Evolutionary conservation across 352 stramenopile species (phyloP).

Genomic region (Phytophthora pseudosyringae): DNA sequence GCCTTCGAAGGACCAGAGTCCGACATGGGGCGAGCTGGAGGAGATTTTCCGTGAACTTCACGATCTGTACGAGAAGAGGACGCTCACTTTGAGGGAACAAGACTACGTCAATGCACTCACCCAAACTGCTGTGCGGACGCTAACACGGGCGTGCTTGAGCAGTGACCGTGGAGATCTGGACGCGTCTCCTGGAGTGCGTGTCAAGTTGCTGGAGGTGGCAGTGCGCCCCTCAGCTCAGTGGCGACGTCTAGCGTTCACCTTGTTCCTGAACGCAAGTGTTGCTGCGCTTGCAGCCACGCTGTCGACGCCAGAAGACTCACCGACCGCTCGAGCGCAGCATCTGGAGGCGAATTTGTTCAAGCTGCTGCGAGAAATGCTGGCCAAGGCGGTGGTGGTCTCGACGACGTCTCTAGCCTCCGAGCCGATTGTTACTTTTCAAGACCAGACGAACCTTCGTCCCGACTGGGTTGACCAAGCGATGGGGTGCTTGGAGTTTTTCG

Average conservation of each 20-base stretch:
- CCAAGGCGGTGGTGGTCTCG: conserved; percentile 48
- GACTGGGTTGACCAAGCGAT: conserved; percentile 42
- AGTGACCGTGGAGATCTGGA: conserved; percentile 24
- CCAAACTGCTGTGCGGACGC: conserved; percentile 25
- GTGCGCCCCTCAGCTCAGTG: conserved; percentile 43
- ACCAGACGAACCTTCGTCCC: not conserved
- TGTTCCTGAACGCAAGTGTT: conserved; percentile 43
- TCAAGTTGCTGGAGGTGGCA: conserved; percentile 52
- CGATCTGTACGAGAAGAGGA: conserved; percentile 28
- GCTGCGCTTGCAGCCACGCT: conserved; percentile 26
- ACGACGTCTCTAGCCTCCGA: conserved; percentile 19
- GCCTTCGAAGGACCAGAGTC: conserved; percentile 11
- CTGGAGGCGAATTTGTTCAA: conserved; percentile 45
- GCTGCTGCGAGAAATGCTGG: conserved; percentile 55
- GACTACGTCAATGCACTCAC: conserved; percentile 33
- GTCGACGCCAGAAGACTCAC: conserved; percentile 10
- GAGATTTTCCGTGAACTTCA: conserved; percentile 44
- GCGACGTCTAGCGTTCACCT: conserved; percentile 47
- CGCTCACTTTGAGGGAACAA: conserved; percentile 31
- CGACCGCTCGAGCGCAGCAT: conserved; percentile 8
- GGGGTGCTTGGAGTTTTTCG: conserved; percentile 43
- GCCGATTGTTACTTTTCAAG: not conserved
- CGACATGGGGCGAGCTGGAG: conserved; percentile 40
- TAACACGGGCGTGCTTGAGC: conserved; percentile 29
- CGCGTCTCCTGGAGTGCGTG: conserved; percentile 20